phyloP scores from a whole-genome alignment of 768 basidiomycete genomes.

The Podaxis rugospora region DNA sequence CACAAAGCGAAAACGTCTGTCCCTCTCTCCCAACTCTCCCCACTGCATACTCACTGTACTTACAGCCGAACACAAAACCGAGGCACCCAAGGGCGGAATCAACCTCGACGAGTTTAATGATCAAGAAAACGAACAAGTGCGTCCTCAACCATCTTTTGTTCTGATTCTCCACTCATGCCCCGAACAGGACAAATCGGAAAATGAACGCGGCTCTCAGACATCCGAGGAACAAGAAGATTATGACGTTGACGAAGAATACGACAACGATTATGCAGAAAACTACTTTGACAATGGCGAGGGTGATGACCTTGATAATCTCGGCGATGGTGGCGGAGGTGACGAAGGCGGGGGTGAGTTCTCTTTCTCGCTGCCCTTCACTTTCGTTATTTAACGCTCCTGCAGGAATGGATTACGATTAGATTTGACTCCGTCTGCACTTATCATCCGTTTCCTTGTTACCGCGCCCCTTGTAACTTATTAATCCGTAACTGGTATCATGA shows the following conservation, averaged over 20 bases:
- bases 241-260: constrained; percentile 87
- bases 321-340: constrained; percentile 65
- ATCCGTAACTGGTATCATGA: background rate
- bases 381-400: background rate
- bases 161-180: background rate
- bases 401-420: constrained; percentile 15
- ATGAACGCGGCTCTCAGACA: constrained; percentile 63
- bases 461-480: background rate
- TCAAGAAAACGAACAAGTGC: constrained; percentile 56
- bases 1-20: constrained; percentile 45
- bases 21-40: no score
- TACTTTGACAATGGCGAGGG: constrained; percentile 90
- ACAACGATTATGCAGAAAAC: constrained; percentile 87
- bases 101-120: constrained; percentile 69
- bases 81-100: constrained; percentile 33
- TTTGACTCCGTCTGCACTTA: no score
- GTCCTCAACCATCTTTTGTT: background rate
- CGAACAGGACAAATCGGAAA: constrained; percentile 61
- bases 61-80: constrained; percentile 16
- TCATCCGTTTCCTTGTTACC: background rate
- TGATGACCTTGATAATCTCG: constrained; percentile 76
- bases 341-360: constrained; percentile 44
- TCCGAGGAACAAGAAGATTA: constrained; percentile 72
- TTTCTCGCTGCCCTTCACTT: no score
- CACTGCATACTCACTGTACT: no score